Conservation (phyloP, 2,329 filamentous ascomycete species). For the Claviceps africana region DNA sequence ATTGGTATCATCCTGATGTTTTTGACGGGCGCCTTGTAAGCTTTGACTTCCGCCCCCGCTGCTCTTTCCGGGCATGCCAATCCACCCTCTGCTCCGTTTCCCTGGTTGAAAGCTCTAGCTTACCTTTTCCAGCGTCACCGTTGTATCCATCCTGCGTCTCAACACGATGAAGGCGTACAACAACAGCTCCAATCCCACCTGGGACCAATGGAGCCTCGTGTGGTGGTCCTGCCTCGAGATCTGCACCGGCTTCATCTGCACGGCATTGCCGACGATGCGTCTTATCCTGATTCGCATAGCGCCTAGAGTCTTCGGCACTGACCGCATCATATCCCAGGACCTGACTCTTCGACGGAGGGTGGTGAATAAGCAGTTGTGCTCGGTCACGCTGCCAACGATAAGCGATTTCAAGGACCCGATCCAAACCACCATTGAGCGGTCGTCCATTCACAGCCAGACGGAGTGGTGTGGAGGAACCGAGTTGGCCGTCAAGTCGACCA, state of each 20-base stretch:
- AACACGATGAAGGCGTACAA: neutral
- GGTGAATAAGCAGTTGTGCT: neutral
- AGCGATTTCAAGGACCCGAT: neutral
- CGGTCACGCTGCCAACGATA: neutral
- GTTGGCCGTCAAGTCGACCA: neutral
- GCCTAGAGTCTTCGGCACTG: neutral
- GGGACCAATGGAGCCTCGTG: neutral
- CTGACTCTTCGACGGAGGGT: neutral
- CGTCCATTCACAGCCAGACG: neutral
- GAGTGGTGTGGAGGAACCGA: neutral
- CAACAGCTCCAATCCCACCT: constrained; percentile 2
- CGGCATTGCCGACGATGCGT: neutral
- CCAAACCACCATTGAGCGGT: neutral
- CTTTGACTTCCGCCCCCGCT: neutral
- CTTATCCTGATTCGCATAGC: constrained; percentile 2
- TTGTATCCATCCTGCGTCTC: constrained; percentile 4
- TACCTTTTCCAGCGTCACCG: neutral
- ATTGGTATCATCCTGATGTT: constrained; percentile 4
- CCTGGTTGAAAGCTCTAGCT: no score
- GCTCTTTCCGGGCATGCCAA: no score
- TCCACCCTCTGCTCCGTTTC: neutral
- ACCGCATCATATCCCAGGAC: neutral
- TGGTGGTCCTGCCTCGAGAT: constrained; percentile 5
- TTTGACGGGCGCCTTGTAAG: constrained; percentile 2
- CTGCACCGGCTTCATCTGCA: constrained; percentile 3